A percentile compares a stretch with the other conserved stretches of the same genome.
Evolutionary conservation across 345 rosid species (phyloP).

Genomic region (Turritis glabra): DNA sequence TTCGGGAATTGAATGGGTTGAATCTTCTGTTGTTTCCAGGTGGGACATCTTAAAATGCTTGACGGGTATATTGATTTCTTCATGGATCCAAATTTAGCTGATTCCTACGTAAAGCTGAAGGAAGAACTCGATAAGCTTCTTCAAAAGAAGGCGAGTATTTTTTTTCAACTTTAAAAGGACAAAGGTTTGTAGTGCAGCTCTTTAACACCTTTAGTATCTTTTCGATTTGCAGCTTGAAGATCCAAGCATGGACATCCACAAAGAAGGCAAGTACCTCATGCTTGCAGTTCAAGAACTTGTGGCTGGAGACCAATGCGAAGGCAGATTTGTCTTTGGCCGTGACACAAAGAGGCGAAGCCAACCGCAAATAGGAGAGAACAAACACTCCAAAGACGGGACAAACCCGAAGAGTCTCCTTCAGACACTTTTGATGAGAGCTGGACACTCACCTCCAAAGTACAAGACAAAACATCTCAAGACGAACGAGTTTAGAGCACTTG

Average conservation of each 20-base stretch:
- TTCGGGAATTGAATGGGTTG: not conserved
- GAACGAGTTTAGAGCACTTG: constrained; percentile 89
- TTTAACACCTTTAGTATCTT: constrained; percentile 9
- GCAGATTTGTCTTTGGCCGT: constrained; percentile 94
- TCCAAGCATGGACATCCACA: constrained; percentile 70
- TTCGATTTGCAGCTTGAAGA: constrained; percentile 63
- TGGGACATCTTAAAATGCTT: constrained; percentile 94
- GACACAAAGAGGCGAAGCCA: constrained; percentile 61
- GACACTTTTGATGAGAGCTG: constrained; percentile 92
- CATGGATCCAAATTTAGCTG: constrained; percentile 91
- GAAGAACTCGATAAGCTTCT: constrained; percentile 80
- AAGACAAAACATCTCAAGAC: constrained; percentile 92
- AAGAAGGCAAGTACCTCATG: constrained; percentile 90
- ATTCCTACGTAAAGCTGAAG: constrained; percentile 76
- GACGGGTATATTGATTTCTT: constrained; percentile 89
- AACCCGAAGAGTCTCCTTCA: constrained; percentile 95
- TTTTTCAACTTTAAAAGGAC: not conserved
- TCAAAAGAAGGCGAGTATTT: constrained; percentile 64
- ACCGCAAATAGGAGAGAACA: constrained; percentile 46
- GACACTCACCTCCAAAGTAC: constrained; percentile 96
- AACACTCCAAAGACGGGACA: constrained; percentile 76
- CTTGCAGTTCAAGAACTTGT: constrained; percentile 92
- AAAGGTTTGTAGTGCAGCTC: not conserved
- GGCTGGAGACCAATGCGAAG: constrained; percentile 93
- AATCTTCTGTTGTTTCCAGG: constrained; percentile 44